Percentiles rank a stretch among this genome's conserved stretches.
Evolutionary conservation across 2,329 filamentous ascomycete genomes (phyloP).

Genomic region (Fonsecaea erecta): DNA sequence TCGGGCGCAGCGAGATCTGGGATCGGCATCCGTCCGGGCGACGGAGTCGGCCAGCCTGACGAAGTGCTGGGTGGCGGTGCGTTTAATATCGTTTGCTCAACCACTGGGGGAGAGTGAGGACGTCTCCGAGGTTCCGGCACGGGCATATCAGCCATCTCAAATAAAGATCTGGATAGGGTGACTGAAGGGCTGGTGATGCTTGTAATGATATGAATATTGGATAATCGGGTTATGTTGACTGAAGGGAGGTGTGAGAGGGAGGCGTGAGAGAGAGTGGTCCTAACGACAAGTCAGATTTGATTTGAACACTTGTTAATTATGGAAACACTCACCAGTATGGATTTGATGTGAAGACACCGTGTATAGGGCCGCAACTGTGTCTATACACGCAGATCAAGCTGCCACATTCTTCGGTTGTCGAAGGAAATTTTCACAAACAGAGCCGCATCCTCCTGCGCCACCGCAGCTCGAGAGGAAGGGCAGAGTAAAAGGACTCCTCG

Average conservation of each 20-base stretch:
- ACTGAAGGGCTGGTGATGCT: conserved; percentile 48
- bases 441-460: no score
- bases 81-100: conserved; percentile 24
- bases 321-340: conserved; percentile 58
- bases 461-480: no score
- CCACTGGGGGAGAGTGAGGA: conserved; percentile 17
- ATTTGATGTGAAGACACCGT: conserved; percentile 66
- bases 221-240: conserved; percentile 46
- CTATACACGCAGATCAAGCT: conserved; percentile 45
- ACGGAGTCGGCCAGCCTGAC: no score
- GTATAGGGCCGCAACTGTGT: conserved; percentile 61
- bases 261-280: no score
- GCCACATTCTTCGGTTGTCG: conserved; percentile 45
- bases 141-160: conserved; percentile 62
- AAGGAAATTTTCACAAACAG: no score
- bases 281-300: conserved; percentile 42
- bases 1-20: no score
- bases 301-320: background rate
- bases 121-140: conserved; percentile 39
- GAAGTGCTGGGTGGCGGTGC: conserved; percentile 35
- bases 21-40: no score
- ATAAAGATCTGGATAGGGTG: conserved; percentile 41
- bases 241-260: conserved; percentile 69
- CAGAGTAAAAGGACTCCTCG: no score
- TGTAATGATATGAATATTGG: conserved; percentile 47